Evolutionary conservation across 2,329 filamentous ascomycete genomes (phyloP).

Genomic region (Balansia obtecta): DNA sequence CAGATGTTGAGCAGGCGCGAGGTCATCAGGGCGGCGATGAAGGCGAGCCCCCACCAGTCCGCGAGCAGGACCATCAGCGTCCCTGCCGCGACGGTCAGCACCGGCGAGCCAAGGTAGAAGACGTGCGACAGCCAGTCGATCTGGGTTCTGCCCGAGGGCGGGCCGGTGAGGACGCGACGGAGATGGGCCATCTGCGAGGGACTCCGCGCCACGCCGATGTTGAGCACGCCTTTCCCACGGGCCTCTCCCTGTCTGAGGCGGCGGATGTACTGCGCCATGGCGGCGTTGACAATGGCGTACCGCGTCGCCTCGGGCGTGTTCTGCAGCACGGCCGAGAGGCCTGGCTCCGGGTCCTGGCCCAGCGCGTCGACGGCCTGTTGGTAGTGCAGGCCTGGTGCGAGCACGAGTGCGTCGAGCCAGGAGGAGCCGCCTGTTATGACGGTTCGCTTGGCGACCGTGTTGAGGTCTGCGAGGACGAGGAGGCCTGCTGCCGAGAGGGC

Average conservation of each 20-base stretch:
- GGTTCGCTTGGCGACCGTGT: conserved; percentile 42
- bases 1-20: conserved; percentile 43
- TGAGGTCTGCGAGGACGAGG: conserved; percentile 45
- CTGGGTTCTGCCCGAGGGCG: conserved; percentile 12
- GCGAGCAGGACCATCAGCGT: conserved; percentile 32
- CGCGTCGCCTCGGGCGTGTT: conserved; percentile 2
- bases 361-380: conserved; percentile 44
- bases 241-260: conserved; percentile 12
- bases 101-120: conserved; percentile 34
- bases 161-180: conserved; percentile 10
- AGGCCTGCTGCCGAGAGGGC: conserved; percentile 40
- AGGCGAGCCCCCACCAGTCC: conserved; percentile 40
- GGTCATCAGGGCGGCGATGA: conserved; percentile 35
- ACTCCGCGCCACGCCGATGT: conserved; percentile 14
- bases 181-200: conserved; percentile 7
- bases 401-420: conserved; percentile 42
- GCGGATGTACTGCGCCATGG: conserved; percentile 35
- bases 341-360: conserved; percentile 25
- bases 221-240: conserved; percentile 9
- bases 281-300: conserved; percentile 33
- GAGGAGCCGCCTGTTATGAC: conserved; percentile 42
- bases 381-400: conserved; percentile 48
- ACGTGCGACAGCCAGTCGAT: conserved; percentile 35
- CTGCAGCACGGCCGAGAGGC: conserved; percentile 14
- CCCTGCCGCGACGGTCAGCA: conserved; percentile 32